Conservation (phyloP, 805 yeast genomes). For the Sugiyamaella boreocaroliniensis region DNA sequence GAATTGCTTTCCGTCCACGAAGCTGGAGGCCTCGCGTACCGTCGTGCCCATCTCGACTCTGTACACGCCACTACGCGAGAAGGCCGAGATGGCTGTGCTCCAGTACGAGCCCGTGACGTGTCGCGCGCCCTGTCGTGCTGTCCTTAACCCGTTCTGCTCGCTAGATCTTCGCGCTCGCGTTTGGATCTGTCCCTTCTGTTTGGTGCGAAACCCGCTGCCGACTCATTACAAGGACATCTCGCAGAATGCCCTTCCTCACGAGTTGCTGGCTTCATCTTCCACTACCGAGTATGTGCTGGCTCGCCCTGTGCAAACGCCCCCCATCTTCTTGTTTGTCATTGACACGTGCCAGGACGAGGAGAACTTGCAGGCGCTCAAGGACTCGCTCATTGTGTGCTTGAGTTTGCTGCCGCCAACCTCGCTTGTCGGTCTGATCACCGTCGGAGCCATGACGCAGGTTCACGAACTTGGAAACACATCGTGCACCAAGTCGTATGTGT, state of each 20-base stretch:
- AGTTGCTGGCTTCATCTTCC: slow-evolving; percentile 58
- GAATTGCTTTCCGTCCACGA: slow-evolving; percentile 84
- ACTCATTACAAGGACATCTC: slow-evolving; percentile 75
- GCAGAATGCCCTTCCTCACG: slow-evolving; percentile 77
- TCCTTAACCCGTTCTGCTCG: slow-evolving; percentile 72
- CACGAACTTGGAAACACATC: slow-evolving; percentile 70
- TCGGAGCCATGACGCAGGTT: slow-evolving; percentile 82
- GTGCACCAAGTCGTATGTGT: slow-evolving; percentile 68
- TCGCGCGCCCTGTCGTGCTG: slow-evolving; percentile 73
- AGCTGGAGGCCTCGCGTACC: slow-evolving; percentile 81
- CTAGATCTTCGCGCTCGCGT: slow-evolving; percentile 67
- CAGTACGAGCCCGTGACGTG: slow-evolving; percentile 83
- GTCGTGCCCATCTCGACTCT: slow-evolving; percentile 92
- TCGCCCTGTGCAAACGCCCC: slow-evolving; percentile 80
- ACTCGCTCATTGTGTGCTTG: slow-evolving; percentile 67
- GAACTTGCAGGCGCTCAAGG: slow-evolving; percentile 76
- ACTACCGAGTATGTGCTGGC: slow-evolving; percentile 81
- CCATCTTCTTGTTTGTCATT: slow-evolving; percentile 76
- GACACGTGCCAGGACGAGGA: slow-evolving; percentile 88
- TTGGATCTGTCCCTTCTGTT: slow-evolving; percentile 87
- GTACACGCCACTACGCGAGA: slow-evolving; percentile 85
- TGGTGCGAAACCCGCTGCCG: slow-evolving; percentile 71
- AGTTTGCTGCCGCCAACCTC: slow-evolving; percentile 85
- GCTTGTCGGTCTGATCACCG: slow-evolving; percentile 78
- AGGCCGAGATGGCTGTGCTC: slow-evolving; percentile 69